These are phyloP conservation scores for Metschnikowia lochheadii DNA, from an alignment of 805 yeast species.

Conservation along the genomic window DNA sequence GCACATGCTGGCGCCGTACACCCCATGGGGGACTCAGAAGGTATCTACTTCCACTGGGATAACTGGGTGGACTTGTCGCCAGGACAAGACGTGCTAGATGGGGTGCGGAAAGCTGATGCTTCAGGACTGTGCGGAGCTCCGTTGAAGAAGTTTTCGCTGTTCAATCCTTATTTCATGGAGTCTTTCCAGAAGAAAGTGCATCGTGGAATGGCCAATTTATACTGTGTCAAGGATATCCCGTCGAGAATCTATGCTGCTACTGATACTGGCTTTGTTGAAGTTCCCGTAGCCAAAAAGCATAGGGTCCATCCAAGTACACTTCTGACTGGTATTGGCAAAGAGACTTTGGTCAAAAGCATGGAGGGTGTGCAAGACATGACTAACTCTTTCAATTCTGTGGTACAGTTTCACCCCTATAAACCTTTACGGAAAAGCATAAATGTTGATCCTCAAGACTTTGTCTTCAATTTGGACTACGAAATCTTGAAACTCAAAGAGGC, in stretches of 20 bases:
- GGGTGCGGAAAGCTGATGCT: constrained; percentile 14
- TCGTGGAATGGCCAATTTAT: constrained; percentile 33
- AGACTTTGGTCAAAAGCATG: constrained; percentile 9
- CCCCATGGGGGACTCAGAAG: constrained; percentile 12
- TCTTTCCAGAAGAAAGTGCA: constrained; percentile 28
- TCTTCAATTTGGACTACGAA: constrained; percentile 28
- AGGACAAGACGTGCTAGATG: constrained; percentile 19
- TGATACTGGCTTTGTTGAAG: constrained; percentile 22
- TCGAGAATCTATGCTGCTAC: constrained; percentile 22
- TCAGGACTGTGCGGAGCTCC: constrained; percentile 24
- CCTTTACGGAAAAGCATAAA: constrained; percentile 13
- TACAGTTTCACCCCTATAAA: constrained; percentile 6
- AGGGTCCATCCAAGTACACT: constrained; percentile 17
- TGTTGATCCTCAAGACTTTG: constrained; percentile 24
- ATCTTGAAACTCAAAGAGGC: constrained; percentile 23
- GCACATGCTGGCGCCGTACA: constrained; percentile 1
- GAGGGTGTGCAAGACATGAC: background rate
- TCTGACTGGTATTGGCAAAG: background rate
- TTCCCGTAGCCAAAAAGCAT: constrained; percentile 27
- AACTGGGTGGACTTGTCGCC: constrained; percentile 34
- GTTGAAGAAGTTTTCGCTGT: constrained; percentile 21
- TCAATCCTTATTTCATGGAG: constrained; percentile 34
- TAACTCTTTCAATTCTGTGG: background rate
- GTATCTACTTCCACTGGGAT: constrained; percentile 39
- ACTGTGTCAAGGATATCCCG: constrained; percentile 30